A percentile compares a stretch with the other conserved stretches of the same genome.
phyloP scores from a whole-genome alignment of 2,329 filamentous ascomycete species.

The Beauveria pseudobassiana region DNA sequence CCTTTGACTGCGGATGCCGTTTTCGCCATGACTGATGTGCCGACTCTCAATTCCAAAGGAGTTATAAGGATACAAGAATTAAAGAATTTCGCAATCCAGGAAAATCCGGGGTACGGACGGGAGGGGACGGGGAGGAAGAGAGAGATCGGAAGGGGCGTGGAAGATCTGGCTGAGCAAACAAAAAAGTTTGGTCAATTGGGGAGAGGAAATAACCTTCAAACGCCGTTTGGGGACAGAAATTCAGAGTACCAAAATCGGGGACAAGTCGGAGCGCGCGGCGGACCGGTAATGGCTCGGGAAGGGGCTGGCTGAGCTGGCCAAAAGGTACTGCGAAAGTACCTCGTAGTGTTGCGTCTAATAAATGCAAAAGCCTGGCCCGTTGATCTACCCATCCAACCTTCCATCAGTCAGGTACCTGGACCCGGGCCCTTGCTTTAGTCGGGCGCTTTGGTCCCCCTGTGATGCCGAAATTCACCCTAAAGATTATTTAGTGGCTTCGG shows the following conservation, averaged over 20 bases:
- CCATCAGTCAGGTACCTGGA: neutral
- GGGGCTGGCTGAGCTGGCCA: neutral
- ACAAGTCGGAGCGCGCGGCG: constrained; percentile 13
- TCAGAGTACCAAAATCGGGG: constrained; percentile 5
- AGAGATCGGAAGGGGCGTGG: constrained; percentile 6
- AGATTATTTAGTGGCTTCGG: too few species aligned
- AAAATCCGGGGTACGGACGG: neutral
- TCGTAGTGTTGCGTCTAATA: neutral
- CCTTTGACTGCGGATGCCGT: constrained; percentile 46
- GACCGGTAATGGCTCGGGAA: constrained; percentile 13
- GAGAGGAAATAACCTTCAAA: neutral
- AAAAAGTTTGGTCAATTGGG: constrained; percentile 7
- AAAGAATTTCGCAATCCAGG: neutral
- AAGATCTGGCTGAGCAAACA: constrained; percentile 1
- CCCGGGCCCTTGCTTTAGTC: neutral
- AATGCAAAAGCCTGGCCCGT: neutral
- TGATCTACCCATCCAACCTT: too few species aligned
- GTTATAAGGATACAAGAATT: neutral
- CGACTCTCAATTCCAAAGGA: neutral
- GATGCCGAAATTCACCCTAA: too few species aligned
- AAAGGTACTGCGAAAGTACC: neutral
- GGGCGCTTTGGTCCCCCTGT: too few species aligned
- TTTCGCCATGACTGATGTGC: constrained; percentile 22
- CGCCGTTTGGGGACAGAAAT: neutral
- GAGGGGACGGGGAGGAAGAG: neutral